Evolutionary conservation across 1,139 yeast species (phyloP), one percentile per base, ranked within the genome.

Genomic region (Saccharomyces hybrid): DNA sequence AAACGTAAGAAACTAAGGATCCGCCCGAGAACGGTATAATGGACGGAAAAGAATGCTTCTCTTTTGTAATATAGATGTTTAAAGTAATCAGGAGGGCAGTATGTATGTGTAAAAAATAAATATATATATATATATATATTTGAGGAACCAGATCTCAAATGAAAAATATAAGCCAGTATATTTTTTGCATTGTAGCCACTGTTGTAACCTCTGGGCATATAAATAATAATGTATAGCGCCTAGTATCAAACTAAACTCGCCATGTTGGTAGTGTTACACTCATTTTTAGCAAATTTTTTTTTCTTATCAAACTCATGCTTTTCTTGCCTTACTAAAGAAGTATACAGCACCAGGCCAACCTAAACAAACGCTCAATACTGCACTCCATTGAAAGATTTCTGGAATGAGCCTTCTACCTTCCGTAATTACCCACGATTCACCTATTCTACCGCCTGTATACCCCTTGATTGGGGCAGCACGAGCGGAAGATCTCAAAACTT

Each of bases 281-380:
- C 16, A 14, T 14, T 31, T 31, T 6, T 4, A 4, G n/a, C 5
- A 32, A n/a, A n/a, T 3, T n/a, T 32, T 5, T 32, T 5, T 32
- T n/a, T n/a, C n/a, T 13, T n/a, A n/a, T n/a, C 38, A 16, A 50
- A 14, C 16, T 44, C 54, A 28, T 41, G 29, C 13, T 8, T 48
- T 47, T 46, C 47, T 44, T 44, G 52, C 48, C 31, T 44, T 48
- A 47, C 48, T 49, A 53, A 50, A 49, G 26, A 23, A 49, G 48
- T 52, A 52, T 49, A 62, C 48, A 16, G 58, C 58, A 41, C 53
- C 57, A 48, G 70, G 70, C 70, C 70, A 67, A 14, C 64, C 65
- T 26, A 67, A 46, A 47, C 60, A 49, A 3, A 53, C 51, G 23
- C 58, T 49, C 48, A 65, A 53, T 31, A 55, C 56, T n/a, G 58